A percentile compares a stretch with the other conserved stretches of the same genome.
Evolutionary conservation across 2,329 filamentous ascomycete species (phyloP).

Genomic region (Ceratocystis colombiana): DNA sequence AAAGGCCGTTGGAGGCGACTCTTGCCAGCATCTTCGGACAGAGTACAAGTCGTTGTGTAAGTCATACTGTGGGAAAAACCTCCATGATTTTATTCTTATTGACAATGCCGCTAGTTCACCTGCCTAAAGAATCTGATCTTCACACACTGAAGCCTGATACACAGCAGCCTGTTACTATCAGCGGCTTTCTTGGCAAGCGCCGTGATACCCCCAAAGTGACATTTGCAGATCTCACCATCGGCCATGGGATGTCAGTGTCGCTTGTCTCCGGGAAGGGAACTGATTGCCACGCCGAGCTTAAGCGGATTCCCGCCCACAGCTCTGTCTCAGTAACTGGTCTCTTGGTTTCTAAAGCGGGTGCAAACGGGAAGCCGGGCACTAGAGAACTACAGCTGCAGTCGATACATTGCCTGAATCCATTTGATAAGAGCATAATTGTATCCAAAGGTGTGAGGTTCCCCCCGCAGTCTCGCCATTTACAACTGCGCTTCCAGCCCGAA

Average conservation of each 20-base stretch:
- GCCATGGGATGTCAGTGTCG: conserved; percentile 32
- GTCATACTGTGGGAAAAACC: background rate
- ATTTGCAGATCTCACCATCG: conserved; percentile 51
- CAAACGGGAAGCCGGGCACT: conserved; percentile 26
- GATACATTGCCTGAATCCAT: conserved; percentile 59
- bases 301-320: conserved; percentile 41
- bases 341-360: conserved; percentile 29
- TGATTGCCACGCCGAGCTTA: conserved; percentile 37
- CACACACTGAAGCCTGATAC: conserved; percentile 22
- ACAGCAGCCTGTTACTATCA: conserved; percentile 32
- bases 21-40: conserved; percentile 10
- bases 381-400: conserved; percentile 34
- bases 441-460: conserved; percentile 64
- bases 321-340: conserved; percentile 43
- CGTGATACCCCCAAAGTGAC: conserved; percentile 58
- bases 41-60: conserved; percentile 24
- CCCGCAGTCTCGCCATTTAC: conserved; percentile 66
- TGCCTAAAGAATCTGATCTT: conserved; percentile 17
- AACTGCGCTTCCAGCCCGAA: conserved; percentile 63
- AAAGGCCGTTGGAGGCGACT: background rate
- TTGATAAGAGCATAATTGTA: conserved; percentile 66
- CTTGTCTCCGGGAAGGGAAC: conserved; percentile 35
- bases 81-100: background rate
- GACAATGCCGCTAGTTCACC: conserved; percentile 18
- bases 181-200: conserved; percentile 63